Conservation (phyloP, 2,329 filamentous ascomycete species). For the Thermothelomyces thermophilus region DNA sequence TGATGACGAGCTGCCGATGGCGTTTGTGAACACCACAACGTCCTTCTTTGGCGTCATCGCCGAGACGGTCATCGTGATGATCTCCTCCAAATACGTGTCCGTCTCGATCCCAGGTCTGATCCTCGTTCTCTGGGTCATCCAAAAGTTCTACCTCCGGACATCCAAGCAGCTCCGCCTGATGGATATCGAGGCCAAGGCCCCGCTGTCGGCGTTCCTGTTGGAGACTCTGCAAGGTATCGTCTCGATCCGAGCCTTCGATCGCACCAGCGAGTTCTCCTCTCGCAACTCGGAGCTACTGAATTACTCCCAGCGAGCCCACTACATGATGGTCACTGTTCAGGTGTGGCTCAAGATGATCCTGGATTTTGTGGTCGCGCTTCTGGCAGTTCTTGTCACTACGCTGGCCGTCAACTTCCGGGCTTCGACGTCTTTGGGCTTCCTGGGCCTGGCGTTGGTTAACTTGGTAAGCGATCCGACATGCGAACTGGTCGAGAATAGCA, state of each 20-base stretch:
- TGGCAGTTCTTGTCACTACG: constrained; percentile 14
- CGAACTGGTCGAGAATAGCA: too few relatives aligned
- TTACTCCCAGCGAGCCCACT: constrained; percentile 8
- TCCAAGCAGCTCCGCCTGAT: constrained; percentile 48
- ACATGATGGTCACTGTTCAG: constrained; percentile 8
- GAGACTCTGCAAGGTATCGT: constrained; percentile 7
- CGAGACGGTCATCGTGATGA: constrained; percentile 13
- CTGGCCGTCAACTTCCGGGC: constrained; percentile 10
- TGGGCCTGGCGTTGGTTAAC: constrained; percentile 18
- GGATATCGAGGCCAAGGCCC: constrained; percentile 45
- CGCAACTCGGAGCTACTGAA: constrained; percentile 10
- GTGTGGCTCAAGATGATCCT: constrained; percentile 12
- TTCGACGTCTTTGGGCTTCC: constrained; percentile 5
- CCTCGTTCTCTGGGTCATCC: constrained; percentile 30
- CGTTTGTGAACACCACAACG: constrained; percentile 69
- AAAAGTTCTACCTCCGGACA: constrained; percentile 48
- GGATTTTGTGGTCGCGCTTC: constrained; percentile 32
- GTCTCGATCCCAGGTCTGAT: constrained; percentile 10
- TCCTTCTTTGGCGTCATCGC: constrained; percentile 10
- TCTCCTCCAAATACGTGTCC: constrained; percentile 9
- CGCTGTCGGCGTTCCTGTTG: constrained; percentile 27
- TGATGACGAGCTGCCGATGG: constrained; percentile 88
- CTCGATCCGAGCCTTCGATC: constrained; percentile 10
- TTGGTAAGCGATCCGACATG: constrained; percentile 1
- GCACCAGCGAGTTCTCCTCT: constrained; percentile 6